phyloP scores from a whole-genome alignment of 306 rosid species.

The Hylodesmum podocarpum region DNA sequence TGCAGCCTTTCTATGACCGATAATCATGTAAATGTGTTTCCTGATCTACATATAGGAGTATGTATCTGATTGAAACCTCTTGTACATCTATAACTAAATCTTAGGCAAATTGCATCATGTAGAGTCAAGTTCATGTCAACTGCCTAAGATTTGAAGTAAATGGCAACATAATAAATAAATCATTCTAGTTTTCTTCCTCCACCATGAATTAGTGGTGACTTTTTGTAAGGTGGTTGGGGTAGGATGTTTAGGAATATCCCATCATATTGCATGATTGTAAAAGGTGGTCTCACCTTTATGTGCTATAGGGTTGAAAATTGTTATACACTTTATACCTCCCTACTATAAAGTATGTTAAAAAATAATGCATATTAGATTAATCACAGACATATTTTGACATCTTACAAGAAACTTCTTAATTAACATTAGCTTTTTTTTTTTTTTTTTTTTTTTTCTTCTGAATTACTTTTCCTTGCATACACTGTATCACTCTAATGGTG shows the following conservation, averaged over 20 bases:
- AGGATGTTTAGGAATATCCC: neutral
- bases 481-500: neutral
- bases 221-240: neutral
- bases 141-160: neutral
- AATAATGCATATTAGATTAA: neutral
- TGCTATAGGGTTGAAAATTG: neutral
- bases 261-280: neutral
- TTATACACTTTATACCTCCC: neutral
- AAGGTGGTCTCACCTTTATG: neutral
- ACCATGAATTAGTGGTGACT: neutral
- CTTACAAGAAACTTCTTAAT: neutral
- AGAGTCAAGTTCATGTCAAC: neutral
- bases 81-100: neutral
- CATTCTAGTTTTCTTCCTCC: slow-evolving; percentile 11
- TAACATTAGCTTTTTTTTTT: neutral
- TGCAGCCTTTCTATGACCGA: slow-evolving; percentile 55
- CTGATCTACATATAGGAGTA: slow-evolving; percentile 34
- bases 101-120: slow-evolving; percentile 1
- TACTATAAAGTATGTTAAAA: neutral
- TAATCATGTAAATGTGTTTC: slow-evolving; percentile 34
- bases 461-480: neutral
- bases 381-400: neutral
- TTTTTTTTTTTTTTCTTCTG: slow-evolving; percentile 3
- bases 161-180: neutral
- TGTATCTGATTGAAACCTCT: slow-evolving; percentile 1